A percentile compares a stretch with the other conserved stretches of the same genome.
phyloP scores from a whole-genome alignment of 345 rosid species.

The Pseudoturritis turrita region DNA sequence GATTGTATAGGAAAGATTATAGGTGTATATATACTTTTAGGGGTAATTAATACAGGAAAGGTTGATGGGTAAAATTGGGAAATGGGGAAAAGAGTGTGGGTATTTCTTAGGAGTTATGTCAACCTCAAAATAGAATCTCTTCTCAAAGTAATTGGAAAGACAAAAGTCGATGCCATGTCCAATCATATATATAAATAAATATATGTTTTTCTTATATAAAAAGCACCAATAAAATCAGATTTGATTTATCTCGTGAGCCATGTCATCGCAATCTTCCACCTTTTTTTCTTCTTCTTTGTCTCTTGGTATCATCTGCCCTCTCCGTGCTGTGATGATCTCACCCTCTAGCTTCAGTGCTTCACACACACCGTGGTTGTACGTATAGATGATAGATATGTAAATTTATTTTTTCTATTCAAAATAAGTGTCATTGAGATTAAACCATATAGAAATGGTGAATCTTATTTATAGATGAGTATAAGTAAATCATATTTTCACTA shows the following conservation, averaged over 20 bases:
- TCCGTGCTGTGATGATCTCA: slow-evolving; percentile 21
- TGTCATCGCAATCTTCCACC: not conserved
- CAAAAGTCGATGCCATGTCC: slow-evolving; percentile 33
- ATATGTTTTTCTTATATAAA: not conserved
- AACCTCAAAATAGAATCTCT: slow-evolving; percentile 35
- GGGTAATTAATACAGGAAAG: slow-evolving; percentile 14
- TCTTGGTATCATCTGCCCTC: slow-evolving; percentile 15
- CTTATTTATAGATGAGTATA: too few relatives aligned
- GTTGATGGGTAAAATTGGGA: slow-evolving; percentile 26
- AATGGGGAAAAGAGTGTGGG: slow-evolving; percentile 21
- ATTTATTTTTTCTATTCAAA: not conserved
- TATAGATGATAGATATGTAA: not conserved
- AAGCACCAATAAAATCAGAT: slow-evolving; percentile 6
- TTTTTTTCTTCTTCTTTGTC: not conserved
- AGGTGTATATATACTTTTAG: not conserved
- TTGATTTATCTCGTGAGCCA: not conserved
- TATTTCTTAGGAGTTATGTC: slow-evolving; percentile 29
- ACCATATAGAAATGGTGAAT: too few relatives aligned
- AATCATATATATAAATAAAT: slow-evolving; percentile 18
- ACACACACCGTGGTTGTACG: not conserved
- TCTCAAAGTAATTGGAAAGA: slow-evolving; percentile 32
- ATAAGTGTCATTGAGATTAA: not conserved
- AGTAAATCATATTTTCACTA: too few relatives aligned
- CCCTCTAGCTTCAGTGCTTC: slow-evolving; percentile 20
- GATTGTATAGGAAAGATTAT: not conserved